Base-by-base conservation (phyloP, 1,284 basidiomycete species). In the Microbotryum scabiosae region DNA sequence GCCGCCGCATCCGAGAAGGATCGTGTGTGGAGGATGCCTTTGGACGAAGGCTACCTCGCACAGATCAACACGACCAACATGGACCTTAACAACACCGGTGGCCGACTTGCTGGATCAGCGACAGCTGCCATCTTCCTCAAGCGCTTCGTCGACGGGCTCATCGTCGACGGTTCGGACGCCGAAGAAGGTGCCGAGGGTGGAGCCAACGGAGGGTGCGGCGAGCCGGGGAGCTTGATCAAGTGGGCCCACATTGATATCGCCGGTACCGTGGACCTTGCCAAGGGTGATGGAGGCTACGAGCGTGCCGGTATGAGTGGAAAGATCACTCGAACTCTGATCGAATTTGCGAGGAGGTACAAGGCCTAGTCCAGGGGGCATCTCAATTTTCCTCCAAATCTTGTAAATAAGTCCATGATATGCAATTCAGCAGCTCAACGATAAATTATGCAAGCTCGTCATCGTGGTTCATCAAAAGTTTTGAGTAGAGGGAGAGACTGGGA, bases 51-150 rank as follows among this genome's bases (percentile, higher is more conserved):
- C 60, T 93, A 81, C 70, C 82, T 82, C 2, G 81, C 83, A 21
- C 87, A 88, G 73, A 92, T 93, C 70, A 76, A 83, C 71, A 79
- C 79, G 5, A 85, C 83, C 41, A 90, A 90, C 71, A 87, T 88
- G 10, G 90, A 92, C 74, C 50, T 54, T 25, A 45, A 64, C 53
- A 70, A 86, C 83, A 82, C 78, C 18, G 88, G 89, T 54, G 89
- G 88, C 25, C 79, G 77, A 49, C 78, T 82, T n/a, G 90, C 78
- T 16, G 90, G 89, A 30, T 80, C 82, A 54, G 85, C 82, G 74
- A 91, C 89, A 1, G 90, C 90, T 3, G 90, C 90, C 5, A 79
- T 92, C 48, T 93, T 94, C 83, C 79, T 94, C 63, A 88, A 89
- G 70, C 74, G 77, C 57, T 77, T 89, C 16, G 84, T 87, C 45